Base-by-base conservation (phyloP, 768 basidiomycete species). In the Omphalotus guepiniiformis region DNA sequence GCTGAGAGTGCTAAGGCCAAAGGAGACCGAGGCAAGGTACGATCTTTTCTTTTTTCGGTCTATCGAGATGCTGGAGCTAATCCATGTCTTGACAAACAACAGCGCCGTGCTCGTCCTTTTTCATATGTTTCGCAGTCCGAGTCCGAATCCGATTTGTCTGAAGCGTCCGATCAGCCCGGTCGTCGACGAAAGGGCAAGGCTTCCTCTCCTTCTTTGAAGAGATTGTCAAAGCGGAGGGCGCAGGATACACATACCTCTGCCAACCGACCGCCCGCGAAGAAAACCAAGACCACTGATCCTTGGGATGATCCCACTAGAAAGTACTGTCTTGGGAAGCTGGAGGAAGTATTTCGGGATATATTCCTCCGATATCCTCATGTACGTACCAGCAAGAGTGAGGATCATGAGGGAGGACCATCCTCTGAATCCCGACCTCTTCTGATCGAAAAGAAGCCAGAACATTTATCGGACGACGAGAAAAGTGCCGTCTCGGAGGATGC, bases 321-420 rank as follows among this genome's bases (percentile, higher is more conserved):
- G 60, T 92, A 90, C 55, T 93, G 90, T 62, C 70, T 88, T 40
- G 75, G 76, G 12, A 90, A 90, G 64, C 65, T 91, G 55, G 77
- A 81, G 55, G 84, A 86, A 39, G 67, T 90, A 51, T 79, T 91
- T 62, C 70, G 69, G 51, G 75, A 82, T 23, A 79, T 92, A 18
- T 92, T 87, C 62, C 55, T 80, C 53, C 75, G 79, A 51, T 87
- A 90, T 66, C 85, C 86, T 18, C 74, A 78, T 63, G 64, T 74
- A 35, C 68, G 63, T 49, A 53, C 50, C 35, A 62, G 64, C n/a
- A 22, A 51, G 34, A 37, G 39, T 49, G 55, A 52, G 35, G 58
- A 47, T 5, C 51, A 49, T 46, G 39, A 23, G n/a, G n/a, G n/a
- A n/a, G n/a, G n/a, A n/a, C n/a, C n/a, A n/a, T n/a, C n/a, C 6